Evolutionary conservation across 2,329 filamentous ascomycete genomes (phyloP).

Genomic region (Didymella arachidicola): DNA sequence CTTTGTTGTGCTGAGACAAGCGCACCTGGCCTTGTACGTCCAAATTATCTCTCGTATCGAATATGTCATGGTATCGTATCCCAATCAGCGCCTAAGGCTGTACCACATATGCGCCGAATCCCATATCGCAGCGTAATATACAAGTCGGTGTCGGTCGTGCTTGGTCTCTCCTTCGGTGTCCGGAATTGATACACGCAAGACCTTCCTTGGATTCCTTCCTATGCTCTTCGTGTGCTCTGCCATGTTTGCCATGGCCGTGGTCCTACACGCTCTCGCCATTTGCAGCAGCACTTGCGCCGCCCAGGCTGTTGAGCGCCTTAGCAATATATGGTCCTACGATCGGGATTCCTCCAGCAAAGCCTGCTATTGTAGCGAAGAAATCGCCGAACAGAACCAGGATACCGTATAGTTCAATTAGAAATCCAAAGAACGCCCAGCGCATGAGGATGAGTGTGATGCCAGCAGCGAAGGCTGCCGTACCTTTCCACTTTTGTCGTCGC

Average conservation of each 20-base stretch:
- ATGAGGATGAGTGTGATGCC: conserved; percentile 87
- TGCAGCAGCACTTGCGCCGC: conserved; percentile 16
- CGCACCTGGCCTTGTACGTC: not conserved
- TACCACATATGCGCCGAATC: conserved; percentile 1
- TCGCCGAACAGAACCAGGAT: conserved; percentile 95
- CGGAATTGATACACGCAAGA: not conserved
- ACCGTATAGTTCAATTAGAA: conserved; percentile 89
- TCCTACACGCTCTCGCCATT: conserved; percentile 16
- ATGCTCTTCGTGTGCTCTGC: not conserved
- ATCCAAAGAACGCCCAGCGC: conserved; percentile 90
- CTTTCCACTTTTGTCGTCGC: conserved; percentile 88
- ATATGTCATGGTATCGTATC: conserved; percentile 11
- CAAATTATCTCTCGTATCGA: not conserved
- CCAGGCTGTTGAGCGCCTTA: conserved; percentile 70
- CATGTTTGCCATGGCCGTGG: not conserved
- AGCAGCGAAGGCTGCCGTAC: conserved; percentile 84
- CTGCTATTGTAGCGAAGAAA: conserved; percentile 90
- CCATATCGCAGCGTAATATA: conserved; percentile 4
- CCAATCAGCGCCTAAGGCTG: not conserved
- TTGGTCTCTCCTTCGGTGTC: not conserved
- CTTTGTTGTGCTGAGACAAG: conserved; percentile 5
- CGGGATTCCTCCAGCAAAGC: conserved; percentile 84
- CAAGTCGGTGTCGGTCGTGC: not conserved
- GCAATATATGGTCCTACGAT: conserved; percentile 88
- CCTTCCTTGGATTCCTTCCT: not conserved